Percentiles rank a stretch among this genome's conserved stretches.
Evolutionary conservation across 768 basidiomycete species (phyloP).

Genomic region (Xerocomellus dryophilus): DNA sequence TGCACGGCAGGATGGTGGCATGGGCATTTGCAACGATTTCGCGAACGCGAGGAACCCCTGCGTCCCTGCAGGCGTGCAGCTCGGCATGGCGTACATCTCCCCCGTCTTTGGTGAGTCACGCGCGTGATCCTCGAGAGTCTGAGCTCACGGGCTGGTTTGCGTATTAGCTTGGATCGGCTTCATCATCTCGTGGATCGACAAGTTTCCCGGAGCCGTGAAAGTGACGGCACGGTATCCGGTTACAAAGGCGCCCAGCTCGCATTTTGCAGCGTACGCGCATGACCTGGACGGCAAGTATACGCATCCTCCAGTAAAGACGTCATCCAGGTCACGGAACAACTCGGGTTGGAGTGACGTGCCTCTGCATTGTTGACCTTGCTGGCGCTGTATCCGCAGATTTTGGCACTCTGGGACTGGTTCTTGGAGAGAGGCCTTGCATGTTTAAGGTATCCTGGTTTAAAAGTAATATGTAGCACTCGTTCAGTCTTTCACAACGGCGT

Average conservation of each 20-base stretch:
- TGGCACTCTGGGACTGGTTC: constrained; percentile 16
- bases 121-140: neutral
- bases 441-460: neutral
- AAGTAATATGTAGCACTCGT: constrained; percentile 7
- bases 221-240: constrained; percentile 25
- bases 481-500: neutral
- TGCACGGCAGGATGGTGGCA: constrained; percentile 17
- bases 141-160: neutral
- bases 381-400: neutral
- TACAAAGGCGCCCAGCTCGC: constrained; percentile 34
- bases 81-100: constrained; percentile 31
- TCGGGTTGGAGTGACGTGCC: constrained; percentile 26
- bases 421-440: neutral
- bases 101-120: constrained; percentile 25
- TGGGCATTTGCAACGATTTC: constrained; percentile 33
- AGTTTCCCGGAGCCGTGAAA: constrained; percentile 22
- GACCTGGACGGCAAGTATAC: constrained; percentile 23
- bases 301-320: constrained; percentile 3
- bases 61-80: constrained; percentile 19
- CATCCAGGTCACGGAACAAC: constrained; percentile 10
- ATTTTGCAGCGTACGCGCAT: constrained; percentile 20
- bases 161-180: constrained; percentile 21
- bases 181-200: constrained; percentile 29
- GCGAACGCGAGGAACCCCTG: constrained; percentile 20
- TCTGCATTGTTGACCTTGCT: constrained; percentile 5